Conservation (phyloP, 345 rosid genomes). For the Carallia brachiata region DNA sequence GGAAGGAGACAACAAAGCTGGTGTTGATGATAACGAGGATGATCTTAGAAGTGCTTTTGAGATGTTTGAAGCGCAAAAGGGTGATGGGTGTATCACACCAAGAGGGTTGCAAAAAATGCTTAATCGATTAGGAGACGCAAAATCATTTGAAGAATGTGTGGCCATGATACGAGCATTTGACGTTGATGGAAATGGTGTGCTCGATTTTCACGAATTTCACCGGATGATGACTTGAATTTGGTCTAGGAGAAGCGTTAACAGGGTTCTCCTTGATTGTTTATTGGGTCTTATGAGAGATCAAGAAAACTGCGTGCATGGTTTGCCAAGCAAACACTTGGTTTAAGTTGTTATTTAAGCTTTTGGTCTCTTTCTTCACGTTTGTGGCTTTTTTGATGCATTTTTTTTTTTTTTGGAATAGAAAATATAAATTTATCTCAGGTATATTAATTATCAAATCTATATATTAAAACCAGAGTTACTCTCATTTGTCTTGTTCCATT, state of each 20-base stretch:
- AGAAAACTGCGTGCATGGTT: too few relatives aligned
- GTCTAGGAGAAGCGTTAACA: not conserved
- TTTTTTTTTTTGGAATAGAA: too few relatives aligned
- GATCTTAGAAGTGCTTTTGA: slow-evolving; percentile 35
- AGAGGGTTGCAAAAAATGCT: slow-evolving; percentile 29
- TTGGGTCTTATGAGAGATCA: too few relatives aligned
- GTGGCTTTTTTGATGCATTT: too few relatives aligned
- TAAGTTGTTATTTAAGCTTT: too few relatives aligned
- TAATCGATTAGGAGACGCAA: slow-evolving; percentile 17
- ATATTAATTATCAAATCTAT: too few relatives aligned
- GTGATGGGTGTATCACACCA: slow-evolving; percentile 30
- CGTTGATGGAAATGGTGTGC: slow-evolving; percentile 39
- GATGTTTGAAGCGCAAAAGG: slow-evolving; percentile 27
- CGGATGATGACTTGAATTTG: slow-evolving; percentile 31
- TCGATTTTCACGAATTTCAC: slow-evolving; percentile 38
- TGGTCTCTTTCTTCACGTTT: too few relatives aligned
- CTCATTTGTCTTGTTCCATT: too few relatives aligned
- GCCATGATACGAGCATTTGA: slow-evolving; percentile 32
- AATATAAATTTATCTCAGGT: too few relatives aligned
- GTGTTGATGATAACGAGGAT: not conserved
- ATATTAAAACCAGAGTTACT: too few relatives aligned
- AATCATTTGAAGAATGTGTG: slow-evolving; percentile 30
- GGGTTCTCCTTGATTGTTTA: not conserved
- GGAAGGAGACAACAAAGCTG: slow-evolving; percentile 3
- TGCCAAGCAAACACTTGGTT: too few relatives aligned